A percentile compares a stretch with the other conserved stretches of the same genome.
These are phyloP conservation scores for Metroxylon sagu DNA, from an alignment of 176 grass and related monocot genomes.

Conservation along the genomic window DNA sequence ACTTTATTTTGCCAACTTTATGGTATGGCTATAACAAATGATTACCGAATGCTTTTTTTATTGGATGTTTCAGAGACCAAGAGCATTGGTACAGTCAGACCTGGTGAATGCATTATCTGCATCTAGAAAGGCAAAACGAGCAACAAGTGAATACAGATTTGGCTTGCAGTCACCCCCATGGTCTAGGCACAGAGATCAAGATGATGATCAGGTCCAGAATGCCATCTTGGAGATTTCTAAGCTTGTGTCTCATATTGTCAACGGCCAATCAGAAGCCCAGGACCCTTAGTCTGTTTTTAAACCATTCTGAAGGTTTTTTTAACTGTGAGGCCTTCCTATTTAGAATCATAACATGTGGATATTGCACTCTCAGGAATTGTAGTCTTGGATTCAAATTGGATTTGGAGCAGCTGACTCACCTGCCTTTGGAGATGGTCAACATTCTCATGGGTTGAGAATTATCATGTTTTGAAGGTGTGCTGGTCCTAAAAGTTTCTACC, in stretches of 20 bases:
- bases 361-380: too few species aligned
- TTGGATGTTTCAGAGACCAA: conserved; percentile 55
- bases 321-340: too few species aligned
- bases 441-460: too few species aligned
- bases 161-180: conserved; percentile 43
- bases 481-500: too few species aligned
- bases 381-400: too few species aligned
- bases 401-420: too few species aligned
- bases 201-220: conserved; percentile 75
- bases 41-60: neutral
- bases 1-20: neutral
- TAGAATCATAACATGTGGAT: too few species aligned
- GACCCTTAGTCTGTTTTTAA: conserved; percentile 23
- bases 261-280: conserved; percentile 60
- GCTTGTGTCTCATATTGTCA: conserved; percentile 85
- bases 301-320: too few species aligned
- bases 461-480: too few species aligned
- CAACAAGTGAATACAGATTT: conserved; percentile 11
- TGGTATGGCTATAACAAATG: neutral
- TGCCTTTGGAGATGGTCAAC: too few species aligned
- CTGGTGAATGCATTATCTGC: conserved; percentile 58
- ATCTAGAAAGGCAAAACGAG: conserved; percentile 65
- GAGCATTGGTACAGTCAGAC: conserved; percentile 58
- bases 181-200: conserved; percentile 47
- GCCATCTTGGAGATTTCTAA: conserved; percentile 94